Evolutionary conservation across 495 filamentous ascomycete genomes (phyloP), one percentile per base, ranked within the genome.

Genomic region (Pseudomonodictys pantanalensis): DNA sequence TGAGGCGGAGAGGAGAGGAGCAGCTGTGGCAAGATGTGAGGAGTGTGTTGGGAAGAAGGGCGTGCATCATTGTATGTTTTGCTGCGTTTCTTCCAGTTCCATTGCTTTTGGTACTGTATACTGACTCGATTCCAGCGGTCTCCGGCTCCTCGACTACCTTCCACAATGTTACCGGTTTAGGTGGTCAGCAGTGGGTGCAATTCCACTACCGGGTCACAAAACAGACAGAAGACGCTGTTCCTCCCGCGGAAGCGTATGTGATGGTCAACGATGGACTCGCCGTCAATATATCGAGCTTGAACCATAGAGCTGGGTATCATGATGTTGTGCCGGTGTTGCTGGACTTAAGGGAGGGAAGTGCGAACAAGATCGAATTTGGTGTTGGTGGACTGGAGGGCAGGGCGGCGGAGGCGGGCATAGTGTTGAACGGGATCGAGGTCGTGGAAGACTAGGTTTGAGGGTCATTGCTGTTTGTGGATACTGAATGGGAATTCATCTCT

Each of bases 261-360:
- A 68, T 60, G 32, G 69, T 76, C 47, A 77, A 77, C 20, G 66
- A 72, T 17, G 68, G 71, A 32, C 67, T 69, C 22, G 50, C 64
- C 8, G 67, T 73, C 17, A 76, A 76, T 50, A 70, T 76, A 38
- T 74, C 75, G 9, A 59, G 59, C 45, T 51, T 76, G 30, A 77
- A 77, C 64, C 72, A 67, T 24, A 68, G 74, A 2, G 75, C 75
- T 8, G 75, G 75, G 20, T 76, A 71, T 56, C 73, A 75, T 41
- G 46, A 71, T 29, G 67, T 65, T 4, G 69, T 73, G 6, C 74
- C 75, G 7, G 52, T 77, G 30, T 64, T 71, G 44, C 58, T 77
- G 28, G 65, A 51, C 9, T 56, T 77, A n/a, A 62, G 67, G 52
- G 44, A 33, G 12, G 75, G 73, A 10, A 67, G 68, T 48, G 66